A percentile compares a stretch with the other conserved stretches of the same genome.
Conservation (phyloP, 768 basidiomycete species). For the Phaffia australis region DNA sequence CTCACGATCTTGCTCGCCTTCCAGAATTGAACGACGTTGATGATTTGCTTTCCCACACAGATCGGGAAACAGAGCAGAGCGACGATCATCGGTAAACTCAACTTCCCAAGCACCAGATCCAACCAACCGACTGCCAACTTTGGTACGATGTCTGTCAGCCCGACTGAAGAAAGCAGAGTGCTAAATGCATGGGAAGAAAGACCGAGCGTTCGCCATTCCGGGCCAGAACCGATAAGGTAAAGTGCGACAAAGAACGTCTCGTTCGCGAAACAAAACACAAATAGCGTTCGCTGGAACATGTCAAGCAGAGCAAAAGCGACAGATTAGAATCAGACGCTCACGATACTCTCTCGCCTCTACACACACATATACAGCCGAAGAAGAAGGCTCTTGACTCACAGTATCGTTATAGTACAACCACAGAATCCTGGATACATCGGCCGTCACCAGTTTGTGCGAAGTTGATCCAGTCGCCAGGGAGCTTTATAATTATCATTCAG, state of each 20-base stretch:
- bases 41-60: constrained; percentile 72
- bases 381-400: constrained; percentile 44
- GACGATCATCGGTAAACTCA: constrained; percentile 69
- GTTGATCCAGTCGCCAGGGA: constrained; percentile 87
- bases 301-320: neutral
- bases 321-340: neutral
- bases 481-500: constrained; percentile 41
- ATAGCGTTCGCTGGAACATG: constrained; percentile 58
- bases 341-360: too few relatives aligned
- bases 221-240: constrained; percentile 59
- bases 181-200: constrained; percentile 31
- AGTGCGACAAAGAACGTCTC: constrained; percentile 91
- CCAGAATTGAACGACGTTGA: constrained; percentile 95
- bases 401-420: constrained; percentile 89
- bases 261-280: constrained; percentile 86
- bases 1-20: constrained; percentile 61
- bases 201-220: constrained; percentile 23
- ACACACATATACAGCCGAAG: neutral
- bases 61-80: constrained; percentile 56
- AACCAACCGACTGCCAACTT: constrained; percentile 26
- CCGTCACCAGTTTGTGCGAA: constrained; percentile 85
- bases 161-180: constrained; percentile 10
- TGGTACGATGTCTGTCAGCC: constrained; percentile 2
- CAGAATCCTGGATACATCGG: constrained; percentile 82
- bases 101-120: constrained; percentile 27